A percentile compares a stretch with the other conserved stretches of the same genome.
Conservation (phyloP, 1,284 basidiomycete genomes). For the Clitocybe nebularis region DNA sequence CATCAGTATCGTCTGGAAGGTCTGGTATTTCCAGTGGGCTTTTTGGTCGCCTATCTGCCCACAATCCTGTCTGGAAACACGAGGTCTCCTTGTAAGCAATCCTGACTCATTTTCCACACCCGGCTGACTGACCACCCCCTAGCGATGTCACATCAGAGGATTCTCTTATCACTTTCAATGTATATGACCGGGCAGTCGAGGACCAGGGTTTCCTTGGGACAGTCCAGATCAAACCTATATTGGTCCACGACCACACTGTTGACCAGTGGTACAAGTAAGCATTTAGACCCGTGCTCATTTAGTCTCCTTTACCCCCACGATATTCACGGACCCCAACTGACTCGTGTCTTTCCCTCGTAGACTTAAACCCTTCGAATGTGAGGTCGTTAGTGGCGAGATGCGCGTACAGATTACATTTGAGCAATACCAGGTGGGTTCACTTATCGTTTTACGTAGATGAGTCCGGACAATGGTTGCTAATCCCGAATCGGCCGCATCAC, state of each 20-base stretch:
- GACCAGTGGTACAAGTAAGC: constrained; percentile 96
- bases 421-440: constrained; percentile 71
- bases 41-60: constrained; percentile 63
- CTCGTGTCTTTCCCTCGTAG: constrained; percentile 34
- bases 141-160: constrained; percentile 95
- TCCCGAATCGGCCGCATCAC: constrained; percentile 12
- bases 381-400: constrained; percentile 88
- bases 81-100: constrained; percentile 90
- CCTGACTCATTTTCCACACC: constrained; percentile 11
- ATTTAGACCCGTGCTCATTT: constrained; percentile 9
- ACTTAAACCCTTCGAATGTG: constrained; percentile 74
- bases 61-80: constrained; percentile 98
- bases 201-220: constrained; percentile 91
- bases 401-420: constrained; percentile 94
- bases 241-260: constrained; percentile 89
- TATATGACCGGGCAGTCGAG: constrained; percentile 85
- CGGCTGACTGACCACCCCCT: constrained; percentile 18
- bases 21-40: constrained; percentile 41
- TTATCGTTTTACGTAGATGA: constrained; percentile 16
- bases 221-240: constrained; percentile 86
- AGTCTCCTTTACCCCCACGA: constrained; percentile 3
- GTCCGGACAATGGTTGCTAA: constrained; percentile 19
- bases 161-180: constrained; percentile 84
- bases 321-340: constrained; percentile 16
- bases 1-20: constrained; percentile 30